Percentiles rank a stretch among this genome's conserved stretches.
Evolutionary conservation across 2,329 filamentous ascomycete genomes (phyloP).

Genomic region (Cryphonectria radicalis): DNA sequence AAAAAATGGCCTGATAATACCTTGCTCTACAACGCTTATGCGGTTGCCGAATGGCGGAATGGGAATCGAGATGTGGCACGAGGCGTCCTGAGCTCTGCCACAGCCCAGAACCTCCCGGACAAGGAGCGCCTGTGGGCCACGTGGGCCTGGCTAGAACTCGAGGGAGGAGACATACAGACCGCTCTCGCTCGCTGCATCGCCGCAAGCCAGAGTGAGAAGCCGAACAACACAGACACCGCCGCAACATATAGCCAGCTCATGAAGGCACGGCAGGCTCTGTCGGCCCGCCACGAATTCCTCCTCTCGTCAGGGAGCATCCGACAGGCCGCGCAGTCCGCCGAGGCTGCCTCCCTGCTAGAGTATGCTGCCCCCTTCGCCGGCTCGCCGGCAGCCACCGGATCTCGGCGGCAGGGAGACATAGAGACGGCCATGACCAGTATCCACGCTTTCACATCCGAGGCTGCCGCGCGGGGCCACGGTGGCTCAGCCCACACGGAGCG

Average conservation of each 20-base stretch:
- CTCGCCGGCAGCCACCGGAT: conserved; percentile 49
- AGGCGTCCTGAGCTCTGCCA: conserved; percentile 69
- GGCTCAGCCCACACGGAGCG: conserved; percentile 57
- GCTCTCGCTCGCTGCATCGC: conserved; percentile 47
- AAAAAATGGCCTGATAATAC: conserved; percentile 68
- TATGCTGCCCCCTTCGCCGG: conserved; percentile 61
- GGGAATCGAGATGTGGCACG: conserved; percentile 62
- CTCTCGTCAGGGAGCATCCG: conserved; percentile 54
- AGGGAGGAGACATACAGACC: conserved; percentile 39
- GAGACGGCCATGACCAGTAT: conserved; percentile 51
- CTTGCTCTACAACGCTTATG: conserved; percentile 78
- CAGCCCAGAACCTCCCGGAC: conserved; percentile 54
- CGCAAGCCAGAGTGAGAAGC: background rate
- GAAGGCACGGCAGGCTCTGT: conserved; percentile 58
- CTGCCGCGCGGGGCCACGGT: conserved; percentile 43
- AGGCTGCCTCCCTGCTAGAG: conserved; percentile 66
- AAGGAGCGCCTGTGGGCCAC: conserved; percentile 57
- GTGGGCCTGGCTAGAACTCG: conserved; percentile 72
- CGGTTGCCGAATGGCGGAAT: conserved; percentile 67
- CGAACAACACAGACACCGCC: conserved; percentile 28
- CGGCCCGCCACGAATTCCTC: conserved; percentile 57
- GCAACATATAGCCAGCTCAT: conserved; percentile 46
- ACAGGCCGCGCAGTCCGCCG: conserved; percentile 59
- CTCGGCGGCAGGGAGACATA: conserved; percentile 60
- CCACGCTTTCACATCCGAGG: conserved; percentile 47